phyloP scores from a whole-genome alignment of 441 rosid genomes.

The Breynia disticha region DNA sequence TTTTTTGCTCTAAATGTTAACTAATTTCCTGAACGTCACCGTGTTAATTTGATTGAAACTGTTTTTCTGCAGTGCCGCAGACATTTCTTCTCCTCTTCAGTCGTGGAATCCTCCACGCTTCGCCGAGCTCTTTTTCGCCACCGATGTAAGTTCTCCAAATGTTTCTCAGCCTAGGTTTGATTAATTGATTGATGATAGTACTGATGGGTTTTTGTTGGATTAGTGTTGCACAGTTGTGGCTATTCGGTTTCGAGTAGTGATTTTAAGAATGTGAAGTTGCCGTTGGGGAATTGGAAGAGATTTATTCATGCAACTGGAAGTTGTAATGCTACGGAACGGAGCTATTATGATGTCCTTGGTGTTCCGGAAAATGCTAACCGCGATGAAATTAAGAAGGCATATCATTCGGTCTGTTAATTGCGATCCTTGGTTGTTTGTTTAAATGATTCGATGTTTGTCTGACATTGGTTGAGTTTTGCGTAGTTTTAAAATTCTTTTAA shows the following conservation, averaged over 20 bases:
- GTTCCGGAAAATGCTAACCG: conserved; percentile 58
- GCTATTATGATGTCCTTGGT: conserved; percentile 70
- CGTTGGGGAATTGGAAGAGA: conserved; percentile 24
- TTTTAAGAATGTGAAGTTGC: conserved; percentile 24
- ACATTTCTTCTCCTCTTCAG: conserved; percentile 27
- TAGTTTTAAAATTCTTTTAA: too few species aligned
- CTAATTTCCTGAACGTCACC: too few species aligned
- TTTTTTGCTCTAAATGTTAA: background rate
- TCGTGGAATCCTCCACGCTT: conserved; percentile 22
- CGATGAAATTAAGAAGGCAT: conserved; percentile 77
- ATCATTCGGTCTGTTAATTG: conserved; percentile 42
- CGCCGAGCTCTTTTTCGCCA: conserved; percentile 16
- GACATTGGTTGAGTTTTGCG: too few species aligned
- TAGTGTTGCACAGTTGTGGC: conserved; percentile 32
- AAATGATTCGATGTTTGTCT: too few species aligned
- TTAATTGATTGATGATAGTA: too few species aligned
- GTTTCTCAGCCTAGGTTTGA: too few species aligned
- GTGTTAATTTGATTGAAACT: background rate
- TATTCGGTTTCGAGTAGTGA: conserved; percentile 22
- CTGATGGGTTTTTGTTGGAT: conserved; percentile 2
- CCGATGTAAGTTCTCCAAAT: conserved; percentile 20
- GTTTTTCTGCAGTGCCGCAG: conserved; percentile 36
- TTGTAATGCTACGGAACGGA: conserved; percentile 29
- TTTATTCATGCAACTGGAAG: conserved; percentile 59
- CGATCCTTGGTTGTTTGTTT: too few species aligned